A percentile compares a stretch with the other conserved stretches of the same genome.
phyloP scores from a whole-genome alignment of 176 grass and related monocot species.

The Avena sativa region DNA sequence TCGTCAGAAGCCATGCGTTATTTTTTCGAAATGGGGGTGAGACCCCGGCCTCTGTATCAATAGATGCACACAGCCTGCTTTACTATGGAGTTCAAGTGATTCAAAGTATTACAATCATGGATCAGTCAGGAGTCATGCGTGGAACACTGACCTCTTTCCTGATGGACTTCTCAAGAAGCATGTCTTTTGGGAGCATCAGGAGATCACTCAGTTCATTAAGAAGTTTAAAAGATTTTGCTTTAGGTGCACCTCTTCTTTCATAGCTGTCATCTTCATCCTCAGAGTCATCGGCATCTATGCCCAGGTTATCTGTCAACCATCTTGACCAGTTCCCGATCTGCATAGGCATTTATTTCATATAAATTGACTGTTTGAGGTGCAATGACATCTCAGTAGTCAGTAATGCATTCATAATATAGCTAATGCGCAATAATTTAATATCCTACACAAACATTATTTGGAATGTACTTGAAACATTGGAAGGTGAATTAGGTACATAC shows the following conservation, averaged over 20 bases:
- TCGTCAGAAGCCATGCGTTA: not conserved
- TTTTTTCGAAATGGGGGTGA: no score
- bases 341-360: conserved; percentile 43
- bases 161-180: conserved; percentile 78
- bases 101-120: no score
- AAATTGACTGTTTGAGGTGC: conserved; percentile 39
- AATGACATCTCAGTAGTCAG: not conserved
- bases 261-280: conserved; percentile 39
- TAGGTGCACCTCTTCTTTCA: conserved; percentile 29
- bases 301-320: conserved; percentile 79
- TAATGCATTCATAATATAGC: conserved; percentile 34
- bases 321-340: conserved; percentile 99
- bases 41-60: no score
- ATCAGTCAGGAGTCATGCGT: not conserved
- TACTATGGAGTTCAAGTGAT: no score
- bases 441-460: conserved; percentile 25
- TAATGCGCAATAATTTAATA: conserved; percentile 27
- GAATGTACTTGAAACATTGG: conserved; percentile 25
- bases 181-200: conserved; percentile 97
- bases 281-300: conserved; percentile 59
- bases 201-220: conserved; percentile 96
- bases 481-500: conserved; percentile 56
- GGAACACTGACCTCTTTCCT: conserved; percentile 78
- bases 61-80: no score
- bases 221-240: conserved; percentile 65